Base-by-base conservation (phyloP, 2,329 filamentous ascomycete genomes). In the Colletotrichum musae region DNA sequence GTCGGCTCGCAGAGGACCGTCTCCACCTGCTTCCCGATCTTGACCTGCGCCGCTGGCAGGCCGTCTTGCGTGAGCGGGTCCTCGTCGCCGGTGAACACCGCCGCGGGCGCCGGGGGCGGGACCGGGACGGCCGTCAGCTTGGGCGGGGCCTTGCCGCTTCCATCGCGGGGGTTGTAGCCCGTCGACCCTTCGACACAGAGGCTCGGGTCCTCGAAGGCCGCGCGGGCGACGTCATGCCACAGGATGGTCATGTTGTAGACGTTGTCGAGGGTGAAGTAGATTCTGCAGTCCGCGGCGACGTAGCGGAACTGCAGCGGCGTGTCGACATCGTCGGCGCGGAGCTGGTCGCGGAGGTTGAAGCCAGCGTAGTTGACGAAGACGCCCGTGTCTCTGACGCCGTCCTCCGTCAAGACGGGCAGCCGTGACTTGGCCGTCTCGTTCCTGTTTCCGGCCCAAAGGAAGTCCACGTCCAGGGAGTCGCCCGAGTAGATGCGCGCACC, bases 281-380 rank as follows among this genome's bases (percentile, higher is more conserved):
- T 74, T n/a, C 86, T 80, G 70, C 88, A 91, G 71, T 88, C 85
- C 0, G 89, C 85, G 1, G 86, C 82, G 64, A 89, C 85, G 56
- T 87, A 85, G 10, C 87, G 78, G 72, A 90, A 91, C 73, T 91
- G 89, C 24, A 87, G 80, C 3, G 89, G 88, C 0, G 83, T 76
- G 39, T 48, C 18, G 9, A 57, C 51, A 41, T 73, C 64, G 32
- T 73, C 73, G 1, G 48, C 21, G 43, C 65, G 60, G 5, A 64
- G 53, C 21, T 68, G 65, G 10, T 68, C 65, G 9, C 65, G 65
- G 2, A 68, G 26, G 54, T 64, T 64, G 39, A 68, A 64, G 12
- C 47, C 60, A 5, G 48, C 65, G 21, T 21, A 64, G 18, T 52
- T 64, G 60, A 68, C 39, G 36, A 52, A 68, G 2, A 68, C 48